Conservation (phyloP, 306 rosid species). For the Vigna reflexopilosa region DNA sequence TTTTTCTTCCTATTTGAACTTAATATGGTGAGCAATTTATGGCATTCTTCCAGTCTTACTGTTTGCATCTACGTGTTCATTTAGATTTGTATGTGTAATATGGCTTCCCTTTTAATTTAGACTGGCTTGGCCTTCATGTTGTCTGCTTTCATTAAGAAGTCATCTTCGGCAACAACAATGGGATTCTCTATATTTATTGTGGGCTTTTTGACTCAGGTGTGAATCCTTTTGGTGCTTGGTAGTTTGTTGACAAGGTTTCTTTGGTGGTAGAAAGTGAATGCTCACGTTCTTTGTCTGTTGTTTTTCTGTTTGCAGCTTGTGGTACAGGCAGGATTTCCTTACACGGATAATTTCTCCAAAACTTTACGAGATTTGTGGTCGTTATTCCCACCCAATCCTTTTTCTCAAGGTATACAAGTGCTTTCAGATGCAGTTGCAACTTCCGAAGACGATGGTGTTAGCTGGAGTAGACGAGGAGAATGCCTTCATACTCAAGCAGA, state of each 20-base stretch:
- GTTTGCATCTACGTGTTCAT: constrained; percentile 16
- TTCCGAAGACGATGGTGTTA: constrained; percentile 64
- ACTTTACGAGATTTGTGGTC: constrained; percentile 61
- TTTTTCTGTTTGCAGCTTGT: constrained; percentile 59
- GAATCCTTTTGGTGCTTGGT: constrained; percentile 46
- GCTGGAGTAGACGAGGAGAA: constrained; percentile 75
- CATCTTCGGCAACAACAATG: constrained; percentile 78
- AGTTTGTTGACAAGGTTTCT: constrained; percentile 22
- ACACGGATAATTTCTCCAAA: constrained; percentile 8
- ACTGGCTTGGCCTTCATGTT: constrained; percentile 85
- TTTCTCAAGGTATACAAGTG: constrained; percentile 64
- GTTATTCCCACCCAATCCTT: constrained; percentile 87
- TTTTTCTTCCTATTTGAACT: constrained; percentile 90
- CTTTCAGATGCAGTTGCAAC: constrained; percentile 68
- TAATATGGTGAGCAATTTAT: constrained; percentile 70
- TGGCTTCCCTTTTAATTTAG: constrained; percentile 50
- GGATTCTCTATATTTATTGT: constrained; percentile 73
- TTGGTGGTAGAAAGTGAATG: constrained; percentile 29
- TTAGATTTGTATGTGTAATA: constrained; percentile 11
- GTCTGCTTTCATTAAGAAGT: constrained; percentile 81
- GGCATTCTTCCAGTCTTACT: constrained; percentile 10
- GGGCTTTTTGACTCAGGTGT: constrained; percentile 86
- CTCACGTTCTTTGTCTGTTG: constrained; percentile 32
- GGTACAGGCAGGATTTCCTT: constrained; percentile 67
- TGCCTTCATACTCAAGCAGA: constrained; percentile 49